Percentiles rank a stretch among this genome's conserved stretches.
Conservation (phyloP, 495 filamentous ascomycete species). For the Penicillium ucsense region DNA sequence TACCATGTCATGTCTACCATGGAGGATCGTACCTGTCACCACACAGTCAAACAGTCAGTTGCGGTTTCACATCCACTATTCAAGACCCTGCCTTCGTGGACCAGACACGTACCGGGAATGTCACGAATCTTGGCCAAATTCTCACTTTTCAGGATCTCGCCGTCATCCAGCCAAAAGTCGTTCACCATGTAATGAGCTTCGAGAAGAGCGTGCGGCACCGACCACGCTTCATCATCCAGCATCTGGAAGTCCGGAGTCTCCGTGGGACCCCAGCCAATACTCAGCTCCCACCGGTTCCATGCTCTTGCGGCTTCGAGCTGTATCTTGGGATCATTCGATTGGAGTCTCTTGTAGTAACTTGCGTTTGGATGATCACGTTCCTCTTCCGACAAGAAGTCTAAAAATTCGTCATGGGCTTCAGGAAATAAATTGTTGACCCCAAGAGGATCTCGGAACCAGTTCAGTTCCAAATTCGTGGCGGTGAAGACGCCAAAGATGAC, state of each 20-base stretch:
- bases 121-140: constrained; percentile 13
- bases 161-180: constrained; percentile 26
- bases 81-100: too few relatives aligned
- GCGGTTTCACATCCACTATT: too few relatives aligned
- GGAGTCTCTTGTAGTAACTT: constrained; percentile 27
- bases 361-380: constrained; percentile 20
- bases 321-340: not conserved
- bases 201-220: constrained; percentile 26
- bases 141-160: constrained; percentile 21
- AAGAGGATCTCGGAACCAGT: constrained; percentile 14
- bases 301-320: constrained; percentile 8
- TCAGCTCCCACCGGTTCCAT: constrained; percentile 30
- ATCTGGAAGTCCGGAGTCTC: constrained; percentile 12
- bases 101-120: too few relatives aligned
- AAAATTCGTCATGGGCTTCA: constrained; percentile 29
- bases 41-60: too few relatives aligned
- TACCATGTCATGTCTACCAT: too few relatives aligned
- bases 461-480: constrained; percentile 18
- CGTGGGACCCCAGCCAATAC: constrained; percentile 18
- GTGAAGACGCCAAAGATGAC: constrained; percentile 35
- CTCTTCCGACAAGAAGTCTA: constrained; percentile 19
- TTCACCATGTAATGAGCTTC: constrained; percentile 33
- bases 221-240: constrained; percentile 26
- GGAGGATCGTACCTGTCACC: too few relatives aligned
- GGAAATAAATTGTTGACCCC: constrained; percentile 28